These are phyloP conservation scores for Perkinsus olseni DNA, from an alignment of 169 alveolate genomes.

Conservation along the genomic window DNA sequence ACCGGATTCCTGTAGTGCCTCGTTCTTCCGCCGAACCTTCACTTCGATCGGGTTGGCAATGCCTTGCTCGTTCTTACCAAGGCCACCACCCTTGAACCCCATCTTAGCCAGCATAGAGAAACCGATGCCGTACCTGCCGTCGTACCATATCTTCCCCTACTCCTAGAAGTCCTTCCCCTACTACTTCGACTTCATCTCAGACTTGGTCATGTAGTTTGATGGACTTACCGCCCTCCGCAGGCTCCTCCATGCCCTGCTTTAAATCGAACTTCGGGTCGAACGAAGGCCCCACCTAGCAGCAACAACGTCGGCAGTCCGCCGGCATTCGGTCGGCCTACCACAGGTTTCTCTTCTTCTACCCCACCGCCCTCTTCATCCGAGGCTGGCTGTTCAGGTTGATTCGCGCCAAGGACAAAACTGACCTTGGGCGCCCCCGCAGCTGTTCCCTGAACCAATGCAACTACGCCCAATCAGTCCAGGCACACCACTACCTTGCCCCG, in stretches of 20 bases:
- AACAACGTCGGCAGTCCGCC: not conserved
- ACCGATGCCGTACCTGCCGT: slow-evolving; percentile 27
- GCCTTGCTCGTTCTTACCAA: slow-evolving; percentile 31
- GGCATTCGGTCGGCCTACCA: not conserved
- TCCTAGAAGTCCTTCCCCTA: slow-evolving; percentile 15
- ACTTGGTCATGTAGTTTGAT: not conserved
- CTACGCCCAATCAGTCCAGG: not conserved
- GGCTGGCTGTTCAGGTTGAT: not conserved
- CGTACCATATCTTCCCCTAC: slow-evolving; percentile 7
- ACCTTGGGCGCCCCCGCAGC: not conserved
- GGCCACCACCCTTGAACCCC: slow-evolving; percentile 39
- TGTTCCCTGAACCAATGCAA: not conserved
- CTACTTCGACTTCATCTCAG: not conserved
- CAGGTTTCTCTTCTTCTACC: not conserved
- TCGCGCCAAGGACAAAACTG: not conserved
- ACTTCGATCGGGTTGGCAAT: slow-evolving; percentile 33
- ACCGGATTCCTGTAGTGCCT: slow-evolving; percentile 24
- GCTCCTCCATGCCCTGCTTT: not conserved
- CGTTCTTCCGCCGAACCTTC: slow-evolving; percentile 20
- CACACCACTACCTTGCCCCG: not conserved
- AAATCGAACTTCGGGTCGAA: not conserved
- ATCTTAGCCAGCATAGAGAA: slow-evolving; percentile 26
- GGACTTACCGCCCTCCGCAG: not conserved
- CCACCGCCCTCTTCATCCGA: not conserved
- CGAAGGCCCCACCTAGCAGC: not conserved